Evolutionary conservation across 2,329 filamentous ascomycete species (phyloP), one percentile per base, ranked within the genome.

Genomic region (Colletotrichum limetticola): DNA sequence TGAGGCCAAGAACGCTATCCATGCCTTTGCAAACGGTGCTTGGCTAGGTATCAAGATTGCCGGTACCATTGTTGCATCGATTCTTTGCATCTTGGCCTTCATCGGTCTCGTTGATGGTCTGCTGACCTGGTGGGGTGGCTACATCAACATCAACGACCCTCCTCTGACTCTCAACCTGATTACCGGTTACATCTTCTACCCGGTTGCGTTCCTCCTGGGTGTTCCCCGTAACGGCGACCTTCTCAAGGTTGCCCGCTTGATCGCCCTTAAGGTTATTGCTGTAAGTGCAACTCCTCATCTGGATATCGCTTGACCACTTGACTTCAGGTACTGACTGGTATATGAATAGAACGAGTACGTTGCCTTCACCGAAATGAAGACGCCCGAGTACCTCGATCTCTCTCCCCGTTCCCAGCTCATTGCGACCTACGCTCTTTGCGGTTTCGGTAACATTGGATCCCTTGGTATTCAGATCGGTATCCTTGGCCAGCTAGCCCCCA

Each of bases 391-490:
- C 81, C 82, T 83, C 66, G 75, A 80, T 32, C 87, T 97, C 74
- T 91, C 90, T 35, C 85, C 89, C 19, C 94, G 95, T 66, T 94
- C 94, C 28, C 88, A 88, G 58, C 88, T 97, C 76, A 97, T 97
- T 79, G 94, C 93, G 58, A 97, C 94, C 63, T 97, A 97, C 80
- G 93, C 94, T 24, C 89, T 95, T 76, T 97, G 94, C 83, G 91
- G 91, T 30, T 95, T 95, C 80, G 95, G 94, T 75, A 97, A 97
- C 85, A 93, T 97, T 77, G 93, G 93, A 66, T 96, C 94, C 35
- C 89, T 97, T 60, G 95, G 95, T 80, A 96, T 95, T 68, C 95
- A 97, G 83, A 97, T 97, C 74, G 95, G 95, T 85, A 94, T 97
- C 71, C 88, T 97, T 65, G 90, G 92, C 4, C 94, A 97, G 84